phyloP scores from a whole-genome alignment of 2,329 filamentous ascomycete species.

The Conoideocrella luteorostrata region DNA sequence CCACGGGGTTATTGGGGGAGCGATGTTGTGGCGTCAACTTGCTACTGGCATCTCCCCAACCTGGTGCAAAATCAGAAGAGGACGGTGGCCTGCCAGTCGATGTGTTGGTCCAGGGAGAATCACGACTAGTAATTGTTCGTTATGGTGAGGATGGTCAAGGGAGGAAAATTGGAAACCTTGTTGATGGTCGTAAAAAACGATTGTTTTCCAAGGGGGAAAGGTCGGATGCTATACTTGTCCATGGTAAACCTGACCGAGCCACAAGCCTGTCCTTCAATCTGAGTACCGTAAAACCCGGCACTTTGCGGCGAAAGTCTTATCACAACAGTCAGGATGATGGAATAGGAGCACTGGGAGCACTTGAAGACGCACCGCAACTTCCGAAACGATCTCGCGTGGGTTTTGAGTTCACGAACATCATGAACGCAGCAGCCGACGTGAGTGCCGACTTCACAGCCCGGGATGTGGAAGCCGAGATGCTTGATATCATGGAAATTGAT shows the following conservation, averaged over 20 bases:
- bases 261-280: constrained; percentile 44
- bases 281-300: constrained; percentile 36
- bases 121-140: constrained; percentile 47
- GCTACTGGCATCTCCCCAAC: constrained; percentile 29
- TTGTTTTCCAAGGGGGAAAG: constrained; percentile 33
- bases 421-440: constrained; percentile 47
- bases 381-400: constrained; percentile 29
- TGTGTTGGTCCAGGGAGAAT: constrained; percentile 49
- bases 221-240: constrained; percentile 49
- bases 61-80: constrained; percentile 13
- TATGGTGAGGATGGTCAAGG: constrained; percentile 44
- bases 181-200: constrained; percentile 25
- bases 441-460: constrained; percentile 42
- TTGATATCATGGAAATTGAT: constrained; percentile 62
- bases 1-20: constrained; percentile 49
- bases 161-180: constrained; percentile 34
- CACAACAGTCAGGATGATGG: constrained; percentile 20
- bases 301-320: constrained; percentile 25
- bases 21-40: constrained; percentile 46
- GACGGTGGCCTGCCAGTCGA: constrained; percentile 45
- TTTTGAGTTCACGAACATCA: constrained; percentile 44
- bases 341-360: constrained; percentile 10
- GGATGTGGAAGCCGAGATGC: constrained; percentile 53
- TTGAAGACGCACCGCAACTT: constrained; percentile 18
- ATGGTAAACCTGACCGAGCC: constrained; percentile 34